A percentile compares a stretch with the other conserved stretches of the same genome.
phyloP scores from a whole-genome alignment of 2,329 filamentous ascomycete species.

The Leptosphaerulina australis region DNA sequence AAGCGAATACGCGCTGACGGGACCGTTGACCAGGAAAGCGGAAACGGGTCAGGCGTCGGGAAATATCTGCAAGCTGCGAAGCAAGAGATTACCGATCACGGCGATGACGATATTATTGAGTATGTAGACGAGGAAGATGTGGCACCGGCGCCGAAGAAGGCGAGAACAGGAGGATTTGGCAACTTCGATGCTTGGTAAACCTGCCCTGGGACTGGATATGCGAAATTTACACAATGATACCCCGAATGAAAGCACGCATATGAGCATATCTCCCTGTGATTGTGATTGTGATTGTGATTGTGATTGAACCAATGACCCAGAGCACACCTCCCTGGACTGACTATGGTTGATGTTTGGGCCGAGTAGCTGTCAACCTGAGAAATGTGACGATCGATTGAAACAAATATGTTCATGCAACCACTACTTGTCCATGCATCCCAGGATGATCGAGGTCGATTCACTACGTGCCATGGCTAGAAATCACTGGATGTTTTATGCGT shows the following conservation, averaged over 20 bases:
- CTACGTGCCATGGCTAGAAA: neutral
- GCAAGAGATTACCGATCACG: slow-evolving; percentile 37
- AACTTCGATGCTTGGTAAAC: slow-evolving; percentile 89
- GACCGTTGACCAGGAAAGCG: slow-evolving; percentile 59
- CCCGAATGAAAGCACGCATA: slow-evolving; percentile 4
- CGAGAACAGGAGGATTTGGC: slow-evolving; percentile 78
- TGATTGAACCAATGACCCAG: too few species aligned
- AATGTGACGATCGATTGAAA: slow-evolving; percentile 21
- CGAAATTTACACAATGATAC: slow-evolving; percentile 19
- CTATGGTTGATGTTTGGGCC: too few species aligned
- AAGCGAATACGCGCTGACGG: slow-evolving; percentile 79
- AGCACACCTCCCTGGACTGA: too few species aligned
- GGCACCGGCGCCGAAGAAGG: slow-evolving; percentile 77
- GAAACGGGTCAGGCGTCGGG: slow-evolving; percentile 66
- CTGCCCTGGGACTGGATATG: neutral
- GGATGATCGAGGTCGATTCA: slow-evolving; percentile 8
- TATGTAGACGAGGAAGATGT: slow-evolving; percentile 67
- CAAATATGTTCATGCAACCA: slow-evolving; percentile 10
- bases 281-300: neutral
- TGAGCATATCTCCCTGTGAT: neutral
- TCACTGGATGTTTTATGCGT: slow-evolving; percentile 5
- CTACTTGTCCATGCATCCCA: neutral
- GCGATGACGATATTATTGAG: slow-evolving; percentile 66
- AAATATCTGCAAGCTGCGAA: slow-evolving; percentile 78
- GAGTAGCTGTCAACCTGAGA: slow-evolving; percentile 14